A percentile compares a stretch with the other conserved stretches of the same genome.
Evolutionary conservation across 768 basidiomycete genomes (phyloP).

Genomic region (Rhodotorula kratochvilovae): DNA sequence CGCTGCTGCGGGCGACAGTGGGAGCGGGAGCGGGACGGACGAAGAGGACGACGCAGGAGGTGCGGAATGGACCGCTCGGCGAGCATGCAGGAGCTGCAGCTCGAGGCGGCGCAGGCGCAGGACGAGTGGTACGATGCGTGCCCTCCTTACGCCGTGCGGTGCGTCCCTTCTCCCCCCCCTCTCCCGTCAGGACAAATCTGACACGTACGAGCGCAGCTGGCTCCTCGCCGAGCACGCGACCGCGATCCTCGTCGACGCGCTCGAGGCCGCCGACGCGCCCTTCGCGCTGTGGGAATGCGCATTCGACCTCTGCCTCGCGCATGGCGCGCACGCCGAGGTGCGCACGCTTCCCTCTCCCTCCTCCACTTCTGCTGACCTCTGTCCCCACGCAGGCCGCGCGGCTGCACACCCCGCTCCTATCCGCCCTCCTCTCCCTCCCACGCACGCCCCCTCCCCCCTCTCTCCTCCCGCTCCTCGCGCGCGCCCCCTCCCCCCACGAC

Average conservation of each 20-base stretch:
- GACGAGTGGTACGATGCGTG: background rate
- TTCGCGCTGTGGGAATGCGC: background rate
- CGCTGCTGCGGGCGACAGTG: background rate
- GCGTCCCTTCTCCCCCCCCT: background rate
- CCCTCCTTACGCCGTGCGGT: background rate
- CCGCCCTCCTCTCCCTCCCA: background rate
- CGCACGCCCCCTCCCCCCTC: background rate
- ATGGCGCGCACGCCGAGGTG: background rate
- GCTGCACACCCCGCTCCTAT: background rate
- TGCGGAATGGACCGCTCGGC: background rate
- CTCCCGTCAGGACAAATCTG: rapidly evolving
- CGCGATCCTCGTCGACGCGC: background rate
- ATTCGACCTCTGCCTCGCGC: background rate
- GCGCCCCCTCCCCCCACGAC: background rate
- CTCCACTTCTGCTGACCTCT: background rate
- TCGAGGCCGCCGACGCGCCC: background rate
- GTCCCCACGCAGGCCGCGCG: background rate
- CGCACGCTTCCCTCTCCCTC: background rate
- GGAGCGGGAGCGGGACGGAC: too few species aligned
- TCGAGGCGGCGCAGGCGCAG: background rate
- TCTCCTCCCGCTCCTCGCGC: background rate
- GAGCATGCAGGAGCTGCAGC: background rate
- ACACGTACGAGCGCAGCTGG: background rate
- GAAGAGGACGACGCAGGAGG: background rate
- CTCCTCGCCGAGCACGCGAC: background rate